Evolutionary conservation across 257 asterid genomes (phyloP).

Genomic region (Lycium ferocissimum): DNA sequence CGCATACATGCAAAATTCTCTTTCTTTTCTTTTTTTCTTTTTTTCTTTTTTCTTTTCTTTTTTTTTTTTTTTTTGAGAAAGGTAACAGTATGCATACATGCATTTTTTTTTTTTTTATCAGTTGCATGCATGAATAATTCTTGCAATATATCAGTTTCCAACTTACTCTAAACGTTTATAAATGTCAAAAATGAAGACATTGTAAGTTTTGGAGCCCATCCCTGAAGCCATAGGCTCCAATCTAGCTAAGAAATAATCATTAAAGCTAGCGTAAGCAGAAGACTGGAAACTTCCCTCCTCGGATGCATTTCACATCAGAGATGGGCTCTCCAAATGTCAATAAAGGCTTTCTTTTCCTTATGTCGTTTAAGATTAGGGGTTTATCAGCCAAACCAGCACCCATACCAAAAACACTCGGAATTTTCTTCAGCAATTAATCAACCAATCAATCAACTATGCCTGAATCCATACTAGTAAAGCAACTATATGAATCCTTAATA

Average conservation of each 20-base stretch:
- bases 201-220: neutral
- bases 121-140: neutral
- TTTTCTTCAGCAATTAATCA: neutral
- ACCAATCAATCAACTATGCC: neutral
- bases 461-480: neutral
- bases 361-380: neutral
- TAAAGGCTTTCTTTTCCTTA: neutral
- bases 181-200: neutral
- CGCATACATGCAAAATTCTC: neutral
- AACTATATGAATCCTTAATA: neutral
- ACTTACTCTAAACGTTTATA: neutral
- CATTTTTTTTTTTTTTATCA: neutral
- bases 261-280: neutral
- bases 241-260: conserved; percentile 4
- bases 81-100: no score
- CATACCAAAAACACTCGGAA: neutral
- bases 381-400: conserved; percentile 14
- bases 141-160: neutral
- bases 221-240: neutral
- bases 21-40: no score
- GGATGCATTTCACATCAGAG: neutral
- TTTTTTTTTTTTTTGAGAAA: no score
- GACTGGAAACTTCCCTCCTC: neutral
- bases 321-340: neutral
- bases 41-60: no score